Percentiles rank a stretch among this genome's conserved stretches.
Conservation (phyloP, 768 basidiomycete species). For the Boletellus ananas region DNA sequence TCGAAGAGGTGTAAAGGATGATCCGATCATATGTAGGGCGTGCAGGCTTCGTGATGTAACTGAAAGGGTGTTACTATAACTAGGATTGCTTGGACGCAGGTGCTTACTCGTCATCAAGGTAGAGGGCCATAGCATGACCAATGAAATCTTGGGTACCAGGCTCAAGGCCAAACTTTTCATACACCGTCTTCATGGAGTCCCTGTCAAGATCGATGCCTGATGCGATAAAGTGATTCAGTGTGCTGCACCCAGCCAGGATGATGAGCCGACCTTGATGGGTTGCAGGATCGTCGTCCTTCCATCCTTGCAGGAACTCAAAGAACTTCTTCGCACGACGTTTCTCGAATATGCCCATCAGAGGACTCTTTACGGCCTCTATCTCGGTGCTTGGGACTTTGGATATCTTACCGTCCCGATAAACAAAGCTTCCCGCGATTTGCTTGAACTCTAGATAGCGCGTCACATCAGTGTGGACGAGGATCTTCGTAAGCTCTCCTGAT, state of each 20-base stretch:
- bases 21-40: slow-evolving; percentile 91
- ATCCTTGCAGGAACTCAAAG: slow-evolving; percentile 93
- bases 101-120: slow-evolving; percentile 92
- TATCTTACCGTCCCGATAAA: slow-evolving; percentile 94
- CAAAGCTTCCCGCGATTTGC: slow-evolving; percentile 97
- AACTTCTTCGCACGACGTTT: slow-evolving; percentile 98
- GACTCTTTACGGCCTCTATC: slow-evolving; percentile 92
- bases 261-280: slow-evolving; percentile 85
- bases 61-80: slow-evolving; percentile 31
- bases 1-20: slow-evolving; percentile 94
- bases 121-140: slow-evolving; percentile 98
- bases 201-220: slow-evolving; percentile 84
- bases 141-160: slow-evolving; percentile 98
- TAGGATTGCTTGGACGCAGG: not conserved
- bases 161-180: slow-evolving; percentile 96
- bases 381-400: slow-evolving; percentile 98
- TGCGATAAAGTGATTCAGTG: slow-evolving; percentile 1
- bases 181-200: slow-evolving; percentile 90
- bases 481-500: slow-evolving; percentile 94
- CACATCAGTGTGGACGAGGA: slow-evolving; percentile 98
- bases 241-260: not conserved
- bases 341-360: slow-evolving; percentile 99
- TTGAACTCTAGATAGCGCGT: slow-evolving; percentile 99
- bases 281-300: slow-evolving; percentile 92
- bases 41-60: slow-evolving; percentile 91